These are phyloP conservation scores for Coccomyxa sp. DNA, from an alignment of 139 green algal genomes.

Conservation along the genomic window DNA sequence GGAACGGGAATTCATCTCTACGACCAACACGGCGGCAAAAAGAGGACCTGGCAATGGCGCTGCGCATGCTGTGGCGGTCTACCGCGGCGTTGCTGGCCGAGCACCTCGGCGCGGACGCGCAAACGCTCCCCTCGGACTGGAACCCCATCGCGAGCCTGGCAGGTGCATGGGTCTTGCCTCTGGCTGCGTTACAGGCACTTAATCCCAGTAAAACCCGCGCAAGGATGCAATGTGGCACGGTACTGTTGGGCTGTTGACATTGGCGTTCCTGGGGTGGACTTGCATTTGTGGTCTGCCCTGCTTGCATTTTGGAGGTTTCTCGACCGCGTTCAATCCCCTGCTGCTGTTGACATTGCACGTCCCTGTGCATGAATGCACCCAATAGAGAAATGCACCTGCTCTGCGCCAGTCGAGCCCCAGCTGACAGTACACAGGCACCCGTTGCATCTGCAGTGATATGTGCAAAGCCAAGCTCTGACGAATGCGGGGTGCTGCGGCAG, in stretches of 20 bases:
- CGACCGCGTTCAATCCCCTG: not conserved
- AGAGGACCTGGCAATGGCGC: slow-evolving; percentile 1
- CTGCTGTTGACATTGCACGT: not conserved
- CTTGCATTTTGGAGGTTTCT: not conserved
- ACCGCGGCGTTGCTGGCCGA: not conserved
- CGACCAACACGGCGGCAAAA: not conserved
- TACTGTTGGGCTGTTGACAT: not conserved
- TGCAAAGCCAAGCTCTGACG: not conserved
- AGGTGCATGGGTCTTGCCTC: not conserved
- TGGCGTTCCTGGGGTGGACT: not conserved
- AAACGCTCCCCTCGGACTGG: not conserved
- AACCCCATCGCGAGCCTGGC: not conserved
- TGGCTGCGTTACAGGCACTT: not conserved
- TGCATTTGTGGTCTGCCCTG: not conserved
- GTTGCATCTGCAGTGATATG: not conserved
- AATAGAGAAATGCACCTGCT: not conserved
- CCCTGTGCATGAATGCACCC: too few relatives aligned
- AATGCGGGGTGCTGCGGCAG: not conserved
- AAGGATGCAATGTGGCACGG: not conserved
- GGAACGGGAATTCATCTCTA: not conserved
- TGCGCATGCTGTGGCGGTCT: not conserved
- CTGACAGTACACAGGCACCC: not conserved
- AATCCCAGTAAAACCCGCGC: not conserved
- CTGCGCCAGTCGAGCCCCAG: not conserved
- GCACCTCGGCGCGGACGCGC: not conserved